phyloP scores from a whole-genome alignment of 2,329 filamentous ascomycete genomes.

The Curvularia spicifera region DNA sequence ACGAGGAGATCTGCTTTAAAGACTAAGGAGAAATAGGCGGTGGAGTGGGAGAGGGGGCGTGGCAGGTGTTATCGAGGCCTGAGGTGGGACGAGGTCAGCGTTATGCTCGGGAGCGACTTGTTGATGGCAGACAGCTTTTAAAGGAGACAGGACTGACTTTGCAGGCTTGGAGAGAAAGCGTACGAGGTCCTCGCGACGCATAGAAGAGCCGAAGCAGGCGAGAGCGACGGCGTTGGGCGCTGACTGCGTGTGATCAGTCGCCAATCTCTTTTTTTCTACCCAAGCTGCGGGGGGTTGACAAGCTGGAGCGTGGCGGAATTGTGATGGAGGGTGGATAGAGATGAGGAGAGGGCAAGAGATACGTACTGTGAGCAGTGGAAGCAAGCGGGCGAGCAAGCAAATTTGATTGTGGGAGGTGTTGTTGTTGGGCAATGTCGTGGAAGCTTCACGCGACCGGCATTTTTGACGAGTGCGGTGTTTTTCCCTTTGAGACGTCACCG shows the following conservation, averaged over 20 bases:
- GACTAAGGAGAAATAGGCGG: slow-evolving; percentile 34
- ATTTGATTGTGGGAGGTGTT: background rate
- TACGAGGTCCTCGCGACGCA: slow-evolving; percentile 89
- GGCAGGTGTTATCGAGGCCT: slow-evolving; percentile 72
- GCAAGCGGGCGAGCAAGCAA: slow-evolving; percentile 4
- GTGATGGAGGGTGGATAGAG: too few relatives aligned
- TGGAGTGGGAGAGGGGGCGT: slow-evolving; percentile 41
- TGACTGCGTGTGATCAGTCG: slow-evolving; percentile 13
- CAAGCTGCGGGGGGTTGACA: slow-evolving; percentile 1
- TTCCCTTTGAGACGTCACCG: slow-evolving; percentile 25
- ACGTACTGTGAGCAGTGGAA: slow-evolving; percentile 15
- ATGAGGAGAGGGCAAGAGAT: background rate
- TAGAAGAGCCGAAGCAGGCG: slow-evolving; percentile 61
- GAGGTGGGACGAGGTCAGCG: slow-evolving; percentile 21
- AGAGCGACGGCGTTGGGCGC: slow-evolving; percentile 21
- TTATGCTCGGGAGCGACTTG: slow-evolving; percentile 1
- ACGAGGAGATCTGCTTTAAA: slow-evolving; percentile 68
- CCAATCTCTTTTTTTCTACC: slow-evolving; percentile 1
- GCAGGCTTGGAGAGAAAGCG: slow-evolving; percentile 93
- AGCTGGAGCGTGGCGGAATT: background rate
- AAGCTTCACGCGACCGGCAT: slow-evolving; percentile 25
- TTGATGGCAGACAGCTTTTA: slow-evolving; percentile 7
- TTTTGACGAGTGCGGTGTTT: slow-evolving; percentile 30
- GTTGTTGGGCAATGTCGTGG: slow-evolving; percentile 14
- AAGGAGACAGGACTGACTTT: slow-evolving; percentile 68